Base-by-base conservation (phyloP, 306 rosid genomes). In the Rosa persica region DNA sequence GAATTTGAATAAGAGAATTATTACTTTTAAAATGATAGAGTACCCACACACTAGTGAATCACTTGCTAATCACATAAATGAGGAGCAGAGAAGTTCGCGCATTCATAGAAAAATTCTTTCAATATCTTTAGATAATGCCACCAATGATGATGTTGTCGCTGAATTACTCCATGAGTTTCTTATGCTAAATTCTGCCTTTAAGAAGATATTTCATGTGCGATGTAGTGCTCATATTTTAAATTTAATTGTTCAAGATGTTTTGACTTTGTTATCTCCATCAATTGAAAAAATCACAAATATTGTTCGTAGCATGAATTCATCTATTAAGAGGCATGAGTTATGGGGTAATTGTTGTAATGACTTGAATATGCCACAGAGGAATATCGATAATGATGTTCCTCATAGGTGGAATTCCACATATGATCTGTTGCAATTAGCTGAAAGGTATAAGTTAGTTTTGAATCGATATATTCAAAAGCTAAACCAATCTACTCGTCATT, bases 21-120 rank as follows among this genome's bases (percentile, higher is more conserved):
- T 30, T 30, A 30, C 34, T 30, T 67, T 67, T 67, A 67, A 67
- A 38, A 67, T 67, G 71, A 9, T 67, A 27, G 47, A 67, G 46
- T 67, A 19, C 36, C 72, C 72, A 6, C 46, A 36, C 22, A 67
- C 1, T 39, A 15, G 51, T 15, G 20, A 67, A 15, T 39, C 12
- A 5, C 47, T 67, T 67, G 3, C 48, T 15, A 40, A 1, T 40
- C 51, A 40, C 25, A 52, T 52, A 52, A 44, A 40, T 39, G 20
- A 67, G 51, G 72, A 38, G 40, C 5, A 17, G 13, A 40, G 4
- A 4, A 40, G 23, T 3, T 52, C 4, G n/a, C 72, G 25, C 36
- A 67, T 67, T 8, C 72, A 46, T 4, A 38, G 30, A 5, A 52
- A 52, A 8, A 46, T 46, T 4, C 0, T 46, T 46, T 46, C 51